A percentile compares a stretch with the other conserved stretches of the same genome.
These are phyloP conservation scores for Penicillium waksmanii DNA, from an alignment of 495 filamentous ascomycete species.

Conservation along the genomic window DNA sequence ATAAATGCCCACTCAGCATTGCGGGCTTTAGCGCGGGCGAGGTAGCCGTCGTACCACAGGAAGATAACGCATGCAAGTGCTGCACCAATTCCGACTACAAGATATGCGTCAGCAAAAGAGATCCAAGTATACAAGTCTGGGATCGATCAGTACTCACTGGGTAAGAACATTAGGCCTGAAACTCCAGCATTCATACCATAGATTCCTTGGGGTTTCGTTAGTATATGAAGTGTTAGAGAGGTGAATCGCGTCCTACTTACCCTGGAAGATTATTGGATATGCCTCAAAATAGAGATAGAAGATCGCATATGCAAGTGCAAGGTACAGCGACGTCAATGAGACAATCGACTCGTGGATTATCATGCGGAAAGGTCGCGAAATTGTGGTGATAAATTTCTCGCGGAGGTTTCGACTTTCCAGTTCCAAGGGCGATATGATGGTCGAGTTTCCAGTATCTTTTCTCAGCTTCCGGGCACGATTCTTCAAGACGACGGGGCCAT, in stretches of 20 bases:
- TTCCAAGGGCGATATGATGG: conserved; percentile 49
- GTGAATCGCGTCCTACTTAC: conserved; percentile 9
- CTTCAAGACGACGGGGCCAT: conserved; percentile 71
- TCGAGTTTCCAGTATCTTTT: conserved; percentile 60
- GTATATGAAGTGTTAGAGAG: not conserved
- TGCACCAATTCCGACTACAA: conserved; percentile 38
- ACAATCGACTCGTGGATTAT: conserved; percentile 62
- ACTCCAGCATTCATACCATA: conserved; percentile 44
- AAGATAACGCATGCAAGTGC: conserved; percentile 38
- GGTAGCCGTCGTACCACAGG: conserved; percentile 44
- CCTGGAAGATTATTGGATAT: conserved; percentile 68
- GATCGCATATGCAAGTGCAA: conserved; percentile 69
- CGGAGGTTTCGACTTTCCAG: conserved; percentile 49
- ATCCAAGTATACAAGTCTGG: not conserved
- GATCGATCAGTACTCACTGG: conserved; percentile 29
- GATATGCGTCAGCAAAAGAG: not conserved
- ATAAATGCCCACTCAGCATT: conserved; percentile 39
- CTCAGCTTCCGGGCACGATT: conserved; percentile 66
- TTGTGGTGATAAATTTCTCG: conserved; percentile 46
- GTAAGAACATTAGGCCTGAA: conserved; percentile 38
- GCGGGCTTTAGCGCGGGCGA: conserved; percentile 39
- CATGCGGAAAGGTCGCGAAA: conserved; percentile 53
- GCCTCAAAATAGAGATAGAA: conserved; percentile 78
- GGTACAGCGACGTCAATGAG: conserved; percentile 67
- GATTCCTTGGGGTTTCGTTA: conserved; percentile 25